Base-by-base conservation (phyloP, 1,139 yeast genomes). In the Petasospora rhodanensis region DNA sequence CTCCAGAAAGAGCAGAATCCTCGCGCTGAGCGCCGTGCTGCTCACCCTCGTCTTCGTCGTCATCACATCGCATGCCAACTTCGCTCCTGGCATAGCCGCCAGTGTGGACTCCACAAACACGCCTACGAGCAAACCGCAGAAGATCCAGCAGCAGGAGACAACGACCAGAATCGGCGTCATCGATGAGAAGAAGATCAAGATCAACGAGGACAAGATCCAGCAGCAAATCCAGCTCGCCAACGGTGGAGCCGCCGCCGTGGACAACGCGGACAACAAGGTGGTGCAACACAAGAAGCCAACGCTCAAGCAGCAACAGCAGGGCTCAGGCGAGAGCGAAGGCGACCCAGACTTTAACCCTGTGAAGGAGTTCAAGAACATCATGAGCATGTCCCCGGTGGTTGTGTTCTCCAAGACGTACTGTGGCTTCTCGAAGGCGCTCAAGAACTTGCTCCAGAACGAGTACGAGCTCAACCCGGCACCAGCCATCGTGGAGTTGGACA, bases 401-500 rank as follows among this genome's bases (percentile, higher is more conserved):
- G 68, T 81, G 5, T 81, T 81, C 49, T 76, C 86, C 38, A 82
- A 82, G 55, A 68, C 81, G 0, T 68, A 63, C 51, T 81, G 91
- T 56, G 96, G 95, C 22, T 85, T 66, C 57, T 83, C 94, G 17
- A 73, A 71, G 52, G 67, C 64, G 32, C 70, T 87, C 48, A 91
- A 89, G 63, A 67, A 70, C 21, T 63, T 87, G 28, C 65, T 91
- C 32, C 58, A 60, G 17, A 73, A 72, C 17, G 73, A 76, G 46
- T 87, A 85, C 59, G 70, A 71, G 37, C 75, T 91, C 40, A 67
- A 72, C 1, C 98, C 97, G 3, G 63, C 66, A 25, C 89, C 86
- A 5, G 55, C 67, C 10, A 70, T 84, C 29, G 86, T 89, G 18
- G 97, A 91, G 55, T 68, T 91, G 35, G 97, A 91, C 59, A 68